A percentile compares a stretch with the other conserved stretches of the same genome.
Evolutionary conservation across 768 basidiomycete genomes (phyloP).

Genomic region (Fibroporia radiculosa): DNA sequence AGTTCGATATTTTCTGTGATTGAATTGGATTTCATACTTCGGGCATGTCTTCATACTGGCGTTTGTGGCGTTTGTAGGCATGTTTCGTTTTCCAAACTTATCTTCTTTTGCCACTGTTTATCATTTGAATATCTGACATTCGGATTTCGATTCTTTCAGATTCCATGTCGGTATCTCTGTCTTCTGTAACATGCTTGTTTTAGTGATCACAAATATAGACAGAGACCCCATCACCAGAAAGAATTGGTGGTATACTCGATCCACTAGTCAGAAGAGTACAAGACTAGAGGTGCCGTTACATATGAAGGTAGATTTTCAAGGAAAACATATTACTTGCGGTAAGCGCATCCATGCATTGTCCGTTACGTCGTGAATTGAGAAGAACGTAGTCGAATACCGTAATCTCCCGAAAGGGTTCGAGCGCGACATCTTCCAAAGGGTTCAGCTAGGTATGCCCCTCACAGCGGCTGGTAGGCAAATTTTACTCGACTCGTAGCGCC

Average conservation of each 20-base stretch:
- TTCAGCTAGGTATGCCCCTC: constrained; percentile 72
- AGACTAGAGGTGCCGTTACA: constrained; percentile 46
- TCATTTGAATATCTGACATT: background rate
- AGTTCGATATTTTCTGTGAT: no score
- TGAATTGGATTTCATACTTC: no score
- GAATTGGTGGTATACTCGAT: constrained; percentile 52
- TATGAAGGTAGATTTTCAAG: constrained; percentile 43
- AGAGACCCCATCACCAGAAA: constrained; percentile 51
- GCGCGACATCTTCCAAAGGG: constrained; percentile 76
- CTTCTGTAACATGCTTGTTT: constrained; percentile 9
- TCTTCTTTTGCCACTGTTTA: background rate
- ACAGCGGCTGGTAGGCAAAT: constrained; percentile 54
- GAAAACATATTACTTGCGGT: constrained; percentile 66
- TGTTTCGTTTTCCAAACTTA: background rate
- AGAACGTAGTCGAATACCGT: constrained; percentile 58
- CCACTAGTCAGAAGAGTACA: constrained; percentile 34
- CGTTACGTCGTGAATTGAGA: no score
- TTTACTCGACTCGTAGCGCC: background rate
- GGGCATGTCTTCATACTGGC: no score
- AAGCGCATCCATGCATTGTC: constrained; percentile 18
- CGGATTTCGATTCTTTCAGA: constrained; percentile 27
- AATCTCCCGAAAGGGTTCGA: constrained; percentile 47
- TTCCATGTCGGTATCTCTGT: constrained; percentile 38
- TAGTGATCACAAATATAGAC: constrained; percentile 33
- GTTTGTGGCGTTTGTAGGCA: no score